Percentiles rank a stretch among this genome's conserved stretches.
Conservation (phyloP, 1,139 yeast species). For the Saccharomyces hybrid region DNA sequence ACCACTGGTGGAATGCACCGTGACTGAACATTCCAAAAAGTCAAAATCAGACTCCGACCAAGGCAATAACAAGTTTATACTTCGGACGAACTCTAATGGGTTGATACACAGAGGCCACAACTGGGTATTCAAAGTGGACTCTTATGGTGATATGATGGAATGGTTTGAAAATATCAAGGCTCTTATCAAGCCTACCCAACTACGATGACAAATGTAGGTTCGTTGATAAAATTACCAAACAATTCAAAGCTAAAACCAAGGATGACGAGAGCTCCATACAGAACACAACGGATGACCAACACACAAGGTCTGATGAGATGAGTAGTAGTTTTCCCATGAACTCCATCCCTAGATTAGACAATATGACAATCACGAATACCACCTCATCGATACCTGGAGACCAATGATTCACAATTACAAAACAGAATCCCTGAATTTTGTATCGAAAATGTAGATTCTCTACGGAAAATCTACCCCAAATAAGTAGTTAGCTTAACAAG, state of each 20-base stretch:
- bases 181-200: constrained; percentile 36
- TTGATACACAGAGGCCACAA: constrained; percentile 71
- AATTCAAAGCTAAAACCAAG: background rate
- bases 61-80: constrained; percentile 2
- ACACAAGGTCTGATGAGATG: constrained; percentile 1
- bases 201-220: constrained; percentile 25
- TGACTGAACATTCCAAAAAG: constrained; percentile 73
- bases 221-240: constrained; percentile 9
- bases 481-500: background rate
- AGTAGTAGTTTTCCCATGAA: constrained; percentile 8
- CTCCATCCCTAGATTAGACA: constrained; percentile 18
- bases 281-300: background rate
- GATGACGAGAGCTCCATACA: background rate
- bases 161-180: constrained; percentile 78
- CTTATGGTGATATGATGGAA: constrained; percentile 65
- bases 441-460: constrained; percentile 10
- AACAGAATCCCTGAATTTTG: constrained; percentile 17
- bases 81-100: constrained; percentile 37
- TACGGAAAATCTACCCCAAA: background rate
- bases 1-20: constrained; percentile 70
- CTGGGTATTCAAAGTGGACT: constrained; percentile 85
- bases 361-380: constrained; percentile 19
- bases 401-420: constrained; percentile 16
- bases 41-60: constrained; percentile 48
- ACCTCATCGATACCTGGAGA: constrained; percentile 23